phyloP scores from a whole-genome alignment of 805 yeast species.

The Kuraishia cidri region DNA sequence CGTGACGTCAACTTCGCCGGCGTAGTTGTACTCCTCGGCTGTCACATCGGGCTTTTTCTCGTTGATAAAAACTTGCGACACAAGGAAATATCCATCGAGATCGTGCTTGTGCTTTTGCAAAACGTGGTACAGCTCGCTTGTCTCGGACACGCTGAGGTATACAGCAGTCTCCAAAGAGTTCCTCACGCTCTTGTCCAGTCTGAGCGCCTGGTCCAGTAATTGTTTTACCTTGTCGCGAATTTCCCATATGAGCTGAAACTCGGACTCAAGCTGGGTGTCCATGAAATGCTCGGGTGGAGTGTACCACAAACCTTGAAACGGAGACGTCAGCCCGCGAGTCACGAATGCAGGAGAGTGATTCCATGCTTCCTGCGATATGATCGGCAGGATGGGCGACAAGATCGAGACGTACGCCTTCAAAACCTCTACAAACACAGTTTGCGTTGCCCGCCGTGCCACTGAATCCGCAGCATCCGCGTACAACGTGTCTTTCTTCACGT shows the following conservation, averaged over 20 bases:
- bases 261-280: slow-evolving; percentile 25
- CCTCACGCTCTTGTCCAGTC: slow-evolving; percentile 36
- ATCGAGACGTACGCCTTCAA: slow-evolving; percentile 55
- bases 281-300: slow-evolving; percentile 23
- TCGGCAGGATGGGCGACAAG: slow-evolving; percentile 75
- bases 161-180: slow-evolving; percentile 55
- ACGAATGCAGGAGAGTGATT: slow-evolving; percentile 32
- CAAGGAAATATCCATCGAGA: slow-evolving; percentile 53
- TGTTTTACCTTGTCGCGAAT: slow-evolving; percentile 41
- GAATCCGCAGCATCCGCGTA: slow-evolving; percentile 57
- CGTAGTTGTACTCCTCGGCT: slow-evolving; percentile 14
- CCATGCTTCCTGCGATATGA: slow-evolving; percentile 88
- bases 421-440: slow-evolving; percentile 56
- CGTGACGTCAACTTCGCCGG: slow-evolving; percentile 17
- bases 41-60: slow-evolving; percentile 1
- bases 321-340: slow-evolving; percentile 23
- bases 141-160: slow-evolving; percentile 17
- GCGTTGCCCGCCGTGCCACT: slow-evolving; percentile 43
- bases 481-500: slow-evolving; percentile 73
- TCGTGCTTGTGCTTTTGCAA: slow-evolving; percentile 17
- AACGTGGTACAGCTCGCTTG: background rate
- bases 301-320: slow-evolving; percentile 38
- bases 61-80: slow-evolving; percentile 45
- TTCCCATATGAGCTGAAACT: slow-evolving; percentile 34
- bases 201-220: slow-evolving; percentile 47